Evolutionary conservation across 148 eudicot species (phyloP).

Genomic region (Linanthus parryae): DNA sequence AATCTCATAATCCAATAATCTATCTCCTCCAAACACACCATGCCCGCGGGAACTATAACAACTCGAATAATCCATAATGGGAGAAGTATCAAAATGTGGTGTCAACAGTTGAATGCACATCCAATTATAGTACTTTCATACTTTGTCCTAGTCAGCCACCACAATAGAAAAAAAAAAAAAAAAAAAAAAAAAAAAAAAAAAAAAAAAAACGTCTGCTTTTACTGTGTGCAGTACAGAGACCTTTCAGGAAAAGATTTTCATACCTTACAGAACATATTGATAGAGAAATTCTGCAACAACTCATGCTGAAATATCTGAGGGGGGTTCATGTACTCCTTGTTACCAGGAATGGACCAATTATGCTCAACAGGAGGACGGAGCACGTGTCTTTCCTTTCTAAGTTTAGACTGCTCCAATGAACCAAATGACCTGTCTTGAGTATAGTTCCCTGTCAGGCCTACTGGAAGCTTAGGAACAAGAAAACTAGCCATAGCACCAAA

Average conservation of each 20-base stretch:
- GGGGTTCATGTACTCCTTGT: constrained; percentile 35
- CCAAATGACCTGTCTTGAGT: constrained; percentile 55
- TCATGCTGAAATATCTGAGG: constrained; percentile 99
- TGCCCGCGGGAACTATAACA: too few species aligned
- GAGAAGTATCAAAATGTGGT: too few species aligned
- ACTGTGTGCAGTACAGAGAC: too few species aligned
- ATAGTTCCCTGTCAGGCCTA: constrained; percentile 57
- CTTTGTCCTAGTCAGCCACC: too few species aligned
- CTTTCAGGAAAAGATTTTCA: neutral
- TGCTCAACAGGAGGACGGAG: constrained; percentile 93
- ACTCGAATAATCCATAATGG: too few species aligned
- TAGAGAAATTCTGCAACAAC: constrained; percentile 86
- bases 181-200: too few species aligned
- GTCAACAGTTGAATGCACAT: too few species aligned
- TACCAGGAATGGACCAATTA: constrained; percentile 84
- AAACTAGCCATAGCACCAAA: constrained; percentile 99
- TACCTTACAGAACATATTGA: constrained; percentile 99
- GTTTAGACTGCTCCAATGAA: constrained; percentile 55
- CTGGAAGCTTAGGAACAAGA: constrained; percentile 88
- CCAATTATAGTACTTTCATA: too few species aligned
- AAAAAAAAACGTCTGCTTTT: too few species aligned
- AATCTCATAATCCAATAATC: too few species aligned
- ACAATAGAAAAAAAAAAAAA: too few species aligned
- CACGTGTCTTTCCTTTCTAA: constrained; percentile 84
- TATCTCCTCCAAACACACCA: too few species aligned